A percentile compares a stretch with the other conserved stretches of the same genome.
These are phyloP conservation scores for Acanthamoeba healyi DNA, from an alignment of 208 protist genomes.

Conservation along the genomic window DNA sequence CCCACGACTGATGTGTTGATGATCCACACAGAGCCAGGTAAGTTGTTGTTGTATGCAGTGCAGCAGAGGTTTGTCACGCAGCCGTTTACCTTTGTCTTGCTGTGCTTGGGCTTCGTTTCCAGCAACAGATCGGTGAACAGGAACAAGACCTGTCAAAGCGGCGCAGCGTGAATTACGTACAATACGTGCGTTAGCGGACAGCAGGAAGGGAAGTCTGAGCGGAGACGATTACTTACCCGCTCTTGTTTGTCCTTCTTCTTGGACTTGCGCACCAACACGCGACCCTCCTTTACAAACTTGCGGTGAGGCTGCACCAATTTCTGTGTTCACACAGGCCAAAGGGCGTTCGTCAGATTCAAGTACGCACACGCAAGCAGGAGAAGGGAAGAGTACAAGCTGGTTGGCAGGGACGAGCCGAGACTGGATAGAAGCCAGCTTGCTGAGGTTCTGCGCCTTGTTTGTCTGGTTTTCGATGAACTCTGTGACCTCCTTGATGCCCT, in stretches of 20 bases:
- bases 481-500: neutral
- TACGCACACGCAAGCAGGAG: neutral
- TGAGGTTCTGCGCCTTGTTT: neutral
- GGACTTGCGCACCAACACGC: neutral
- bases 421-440: neutral
- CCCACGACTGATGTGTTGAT: neutral
- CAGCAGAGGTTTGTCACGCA: too few species aligned
- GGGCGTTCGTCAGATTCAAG: too few species aligned
- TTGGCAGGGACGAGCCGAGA: neutral
- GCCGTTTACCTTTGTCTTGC: neutral
- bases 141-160: neutral
- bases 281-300: neutral
- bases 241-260: neutral
- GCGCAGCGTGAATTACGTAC: too few species aligned
- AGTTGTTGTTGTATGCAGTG: too few species aligned
- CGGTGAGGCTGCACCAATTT: constrained; percentile 8
- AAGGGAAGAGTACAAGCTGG: neutral
- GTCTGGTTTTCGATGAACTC: constrained; percentile 5
- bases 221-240: neutral
- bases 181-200: too few species aligned
- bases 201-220: too few species aligned
- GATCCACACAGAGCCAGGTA: neutral
- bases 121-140: neutral
- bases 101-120: neutral
- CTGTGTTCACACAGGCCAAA: too few species aligned